Evolutionary conservation across 164 flowering plant genomes (phyloP).

Genomic region (Protea cynaroides): DNA sequence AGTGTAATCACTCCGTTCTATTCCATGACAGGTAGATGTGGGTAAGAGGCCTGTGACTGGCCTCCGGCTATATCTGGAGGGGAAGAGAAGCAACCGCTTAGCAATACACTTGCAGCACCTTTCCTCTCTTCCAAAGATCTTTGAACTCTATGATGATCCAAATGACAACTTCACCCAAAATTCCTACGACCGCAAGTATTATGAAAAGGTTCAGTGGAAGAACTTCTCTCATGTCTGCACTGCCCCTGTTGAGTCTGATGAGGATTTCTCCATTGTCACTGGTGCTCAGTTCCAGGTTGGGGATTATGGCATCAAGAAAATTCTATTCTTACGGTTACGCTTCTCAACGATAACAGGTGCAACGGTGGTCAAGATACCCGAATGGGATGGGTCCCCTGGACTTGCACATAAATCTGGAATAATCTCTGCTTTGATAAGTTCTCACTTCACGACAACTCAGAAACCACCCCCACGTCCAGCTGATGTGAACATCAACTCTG

Average conservation of each 20-base stretch:
- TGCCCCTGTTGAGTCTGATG: constrained; percentile 87
- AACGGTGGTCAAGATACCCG: constrained; percentile 43
- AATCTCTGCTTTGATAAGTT: constrained; percentile 80
- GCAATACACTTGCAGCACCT: constrained; percentile 92
- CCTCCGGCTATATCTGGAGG: constrained; percentile 73
- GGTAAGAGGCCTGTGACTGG: constrained; percentile 89
- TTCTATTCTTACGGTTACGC: constrained; percentile 72
- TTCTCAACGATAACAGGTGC: constrained; percentile 72
- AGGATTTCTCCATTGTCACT: constrained; percentile 73
- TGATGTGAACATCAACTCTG: constrained; percentile 88
- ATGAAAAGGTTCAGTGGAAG: constrained; percentile 87
- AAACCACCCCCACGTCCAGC: constrained; percentile 78
- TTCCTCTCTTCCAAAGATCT: constrained; percentile 68
- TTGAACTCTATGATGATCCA: constrained; percentile 55
- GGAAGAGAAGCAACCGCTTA: constrained; percentile 68
- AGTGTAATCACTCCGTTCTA: not conserved
- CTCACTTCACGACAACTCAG: constrained; percentile 66
- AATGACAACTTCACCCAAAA: constrained; percentile 33
- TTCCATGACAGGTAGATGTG: constrained; percentile 62
- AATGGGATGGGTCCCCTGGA: constrained; percentile 91
- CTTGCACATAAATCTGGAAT: constrained; percentile 79
- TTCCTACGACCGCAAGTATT: constrained; percentile 53
- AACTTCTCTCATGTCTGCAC: constrained; percentile 94
- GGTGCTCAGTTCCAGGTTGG: constrained; percentile 87
- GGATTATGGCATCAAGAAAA: constrained; percentile 57